Conservation (phyloP, 164 flowering plant species). For the Magnolia sinica region DNA sequence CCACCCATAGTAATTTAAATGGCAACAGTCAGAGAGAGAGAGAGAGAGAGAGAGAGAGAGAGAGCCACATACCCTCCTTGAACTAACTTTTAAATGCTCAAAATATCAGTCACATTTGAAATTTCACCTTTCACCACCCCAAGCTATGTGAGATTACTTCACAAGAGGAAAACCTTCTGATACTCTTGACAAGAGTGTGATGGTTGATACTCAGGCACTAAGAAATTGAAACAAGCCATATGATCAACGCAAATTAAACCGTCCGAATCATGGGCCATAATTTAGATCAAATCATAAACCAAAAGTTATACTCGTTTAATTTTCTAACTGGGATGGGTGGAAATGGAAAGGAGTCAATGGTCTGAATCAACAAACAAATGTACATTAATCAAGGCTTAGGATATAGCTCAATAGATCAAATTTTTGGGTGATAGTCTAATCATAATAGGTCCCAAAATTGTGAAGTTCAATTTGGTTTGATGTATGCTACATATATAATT, state of each 20-base stretch:
- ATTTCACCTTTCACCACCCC: constrained; percentile 27
- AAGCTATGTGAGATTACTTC: background rate
- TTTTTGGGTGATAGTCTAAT: background rate
- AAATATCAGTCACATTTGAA: constrained; percentile 33
- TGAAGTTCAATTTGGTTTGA: background rate
- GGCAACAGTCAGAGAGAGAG: constrained; percentile 15
- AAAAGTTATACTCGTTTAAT: too few relatives aligned
- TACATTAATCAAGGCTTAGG: background rate
- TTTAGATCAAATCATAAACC: background rate
- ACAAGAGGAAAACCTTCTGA: background rate
- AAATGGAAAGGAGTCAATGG: background rate
- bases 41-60: constrained; percentile 7
- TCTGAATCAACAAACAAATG: background rate
- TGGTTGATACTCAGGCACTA: background rate
- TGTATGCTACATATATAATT: background rate
- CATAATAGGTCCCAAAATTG: too few relatives aligned
- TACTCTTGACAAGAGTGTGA: constrained; percentile 13
- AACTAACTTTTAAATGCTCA: constrained; percentile 27
- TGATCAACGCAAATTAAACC: background rate
- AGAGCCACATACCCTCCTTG: constrained; percentile 33
- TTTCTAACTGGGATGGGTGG: background rate
- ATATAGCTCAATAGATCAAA: background rate
- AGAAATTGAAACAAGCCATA: too few relatives aligned
- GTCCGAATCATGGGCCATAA: background rate
- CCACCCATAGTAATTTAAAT: constrained; percentile 5